Conservation (phyloP, 495 filamentous ascomycete species). For the Aspergillus indologenus region DNA sequence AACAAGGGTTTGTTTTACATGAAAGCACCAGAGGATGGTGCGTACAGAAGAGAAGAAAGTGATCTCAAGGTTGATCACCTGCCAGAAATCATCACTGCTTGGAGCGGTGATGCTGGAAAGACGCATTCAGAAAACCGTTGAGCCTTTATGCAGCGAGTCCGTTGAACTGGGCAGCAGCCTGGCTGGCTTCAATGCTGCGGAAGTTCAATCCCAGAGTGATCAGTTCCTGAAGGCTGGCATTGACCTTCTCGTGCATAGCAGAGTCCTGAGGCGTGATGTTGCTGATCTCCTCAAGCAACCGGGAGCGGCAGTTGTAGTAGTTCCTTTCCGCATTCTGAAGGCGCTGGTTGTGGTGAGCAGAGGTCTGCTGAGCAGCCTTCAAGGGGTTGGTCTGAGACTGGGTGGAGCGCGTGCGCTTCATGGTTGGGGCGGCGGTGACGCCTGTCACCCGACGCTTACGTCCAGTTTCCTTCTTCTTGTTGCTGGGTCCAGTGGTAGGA, state of each 20-base stretch:
- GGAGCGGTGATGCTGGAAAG: conserved; percentile 2
- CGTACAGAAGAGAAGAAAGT: conserved; percentile 12
- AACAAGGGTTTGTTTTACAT: neutral
- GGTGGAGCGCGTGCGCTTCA: conserved; percentile 48
- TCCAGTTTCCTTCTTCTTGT: conserved; percentile 44
- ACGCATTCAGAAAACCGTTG: conserved; percentile 2
- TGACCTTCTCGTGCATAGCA: conserved; percentile 47
- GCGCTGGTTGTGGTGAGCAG: conserved; percentile 41
- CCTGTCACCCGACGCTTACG: conserved; percentile 44
- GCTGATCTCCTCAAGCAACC: conserved; percentile 41
- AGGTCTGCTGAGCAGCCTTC: conserved; percentile 34
- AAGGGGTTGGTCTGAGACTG: conserved; percentile 37
- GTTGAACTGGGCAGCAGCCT: conserved; percentile 37
- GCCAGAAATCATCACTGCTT: neutral
- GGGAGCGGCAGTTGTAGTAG: conserved; percentile 43
- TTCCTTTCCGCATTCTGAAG: conserved; percentile 45
- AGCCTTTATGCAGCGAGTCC: conserved; percentile 36
- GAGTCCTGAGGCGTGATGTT: conserved; percentile 44
- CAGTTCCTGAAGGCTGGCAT: conserved; percentile 47
- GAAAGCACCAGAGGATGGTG: neutral
- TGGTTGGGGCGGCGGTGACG: conserved; percentile 36
- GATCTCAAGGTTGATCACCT: neutral
- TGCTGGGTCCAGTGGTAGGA: conserved; percentile 26
- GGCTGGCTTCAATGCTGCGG: conserved; percentile 47
- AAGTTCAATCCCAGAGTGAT: conserved; percentile 46